Evolutionary conservation across 495 filamentous ascomycete genomes (phyloP).

Genomic region (Rhizodiscina lignyota): DNA sequence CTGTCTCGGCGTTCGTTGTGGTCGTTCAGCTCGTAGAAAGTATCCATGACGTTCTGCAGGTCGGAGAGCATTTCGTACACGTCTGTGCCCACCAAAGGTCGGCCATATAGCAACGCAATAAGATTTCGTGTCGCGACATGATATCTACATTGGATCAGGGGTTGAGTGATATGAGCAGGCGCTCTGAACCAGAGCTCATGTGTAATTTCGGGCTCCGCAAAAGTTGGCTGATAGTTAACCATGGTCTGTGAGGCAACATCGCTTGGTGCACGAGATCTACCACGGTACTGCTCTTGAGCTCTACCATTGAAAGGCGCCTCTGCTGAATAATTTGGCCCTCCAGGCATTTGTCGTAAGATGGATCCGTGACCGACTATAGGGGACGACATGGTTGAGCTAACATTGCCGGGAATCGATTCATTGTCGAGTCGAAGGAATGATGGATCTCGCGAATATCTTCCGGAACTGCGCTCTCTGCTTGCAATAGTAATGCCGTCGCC

Average conservation of each 20-base stretch:
- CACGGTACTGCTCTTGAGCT: no score
- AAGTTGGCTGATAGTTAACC: conserved; percentile 1
- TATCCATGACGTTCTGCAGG: conserved; percentile 13
- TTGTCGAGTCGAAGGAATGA: neutral
- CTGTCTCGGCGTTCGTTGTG: conserved; percentile 5
- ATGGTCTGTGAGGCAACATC: conserved; percentile 1
- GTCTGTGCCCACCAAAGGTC: conserved; percentile 15
- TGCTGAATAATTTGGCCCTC: neutral
- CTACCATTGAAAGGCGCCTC: no score
- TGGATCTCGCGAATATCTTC: no score
- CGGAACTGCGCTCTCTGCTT: neutral
- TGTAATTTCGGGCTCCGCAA: conserved; percentile 3
- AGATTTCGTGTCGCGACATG: conserved; percentile 18
- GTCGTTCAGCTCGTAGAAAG: conserved; percentile 17
- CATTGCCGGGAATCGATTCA: neutral
- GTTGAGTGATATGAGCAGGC: conserved; percentile 8
- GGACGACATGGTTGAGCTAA: neutral
- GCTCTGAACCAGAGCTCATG: conserved; percentile 18
- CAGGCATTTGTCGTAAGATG: neutral
- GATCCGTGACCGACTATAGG: neutral
- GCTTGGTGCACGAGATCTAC: neutral
- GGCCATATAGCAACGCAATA: conserved; percentile 15
- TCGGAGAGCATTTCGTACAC: conserved; percentile 14
- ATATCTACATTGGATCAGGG: conserved; percentile 9
- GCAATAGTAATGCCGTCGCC: conserved; percentile 13